Percentiles rank a stretch among this genome's conserved stretches.
phyloP scores from a whole-genome alignment of 2,329 filamentous ascomycete genomes.

The Clonostachys byssicola region DNA sequence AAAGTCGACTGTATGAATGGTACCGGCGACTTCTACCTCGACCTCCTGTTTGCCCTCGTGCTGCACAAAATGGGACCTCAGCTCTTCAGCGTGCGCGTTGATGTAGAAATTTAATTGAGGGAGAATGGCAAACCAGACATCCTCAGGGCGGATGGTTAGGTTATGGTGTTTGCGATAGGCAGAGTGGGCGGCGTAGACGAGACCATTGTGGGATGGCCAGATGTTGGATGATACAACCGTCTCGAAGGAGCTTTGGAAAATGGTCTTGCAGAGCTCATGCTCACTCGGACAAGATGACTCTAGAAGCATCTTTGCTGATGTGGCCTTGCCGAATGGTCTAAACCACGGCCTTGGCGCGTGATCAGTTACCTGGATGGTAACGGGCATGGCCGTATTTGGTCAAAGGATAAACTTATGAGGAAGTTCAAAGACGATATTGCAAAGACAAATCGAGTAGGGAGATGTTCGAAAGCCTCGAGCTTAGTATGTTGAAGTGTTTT shows the following conservation, averaged over 20 bases:
- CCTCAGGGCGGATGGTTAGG: constrained; percentile 42
- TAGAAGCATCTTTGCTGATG: too few relatives aligned
- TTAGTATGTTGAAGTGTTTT: too few relatives aligned
- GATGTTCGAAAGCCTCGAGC: too few relatives aligned
- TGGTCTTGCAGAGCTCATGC: constrained; percentile 13
- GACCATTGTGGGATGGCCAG: constrained; percentile 21
- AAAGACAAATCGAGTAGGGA: too few relatives aligned
- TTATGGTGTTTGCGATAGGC: constrained; percentile 39
- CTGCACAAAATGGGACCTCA: constrained; percentile 32
- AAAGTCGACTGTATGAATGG: constrained; percentile 1
- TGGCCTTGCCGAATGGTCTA: too few relatives aligned
- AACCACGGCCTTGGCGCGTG: too few relatives aligned
- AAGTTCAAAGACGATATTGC: too few relatives aligned
- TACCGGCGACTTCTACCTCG: not conserved
- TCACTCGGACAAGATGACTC: too few relatives aligned
- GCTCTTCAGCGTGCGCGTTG: constrained; percentile 36
- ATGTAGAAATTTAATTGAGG: constrained; percentile 39
- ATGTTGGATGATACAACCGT: too few relatives aligned
- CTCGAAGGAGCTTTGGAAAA: not conserved
- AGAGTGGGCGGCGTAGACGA: constrained; percentile 25
- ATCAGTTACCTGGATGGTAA: too few relatives aligned
- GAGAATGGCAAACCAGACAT: constrained; percentile 47
- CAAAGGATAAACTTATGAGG: too few relatives aligned
- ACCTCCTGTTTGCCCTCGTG: constrained; percentile 22
- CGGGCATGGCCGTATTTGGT: too few relatives aligned